Conservation (phyloP, 805 yeast genomes). For the Yamadazyma akitaensis region DNA sequence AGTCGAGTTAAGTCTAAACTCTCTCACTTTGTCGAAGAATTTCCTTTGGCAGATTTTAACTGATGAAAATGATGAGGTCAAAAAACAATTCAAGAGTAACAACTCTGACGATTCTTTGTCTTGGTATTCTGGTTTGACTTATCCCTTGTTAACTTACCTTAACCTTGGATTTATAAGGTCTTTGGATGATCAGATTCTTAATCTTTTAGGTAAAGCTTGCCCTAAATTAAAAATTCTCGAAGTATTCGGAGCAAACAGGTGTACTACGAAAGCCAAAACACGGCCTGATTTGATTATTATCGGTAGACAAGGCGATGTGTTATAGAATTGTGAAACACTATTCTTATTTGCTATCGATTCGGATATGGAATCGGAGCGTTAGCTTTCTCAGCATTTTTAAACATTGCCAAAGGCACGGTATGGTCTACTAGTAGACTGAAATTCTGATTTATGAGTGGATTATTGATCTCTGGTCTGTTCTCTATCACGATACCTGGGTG, state of each 20-base stretch:
- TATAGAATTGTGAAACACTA: constrained; percentile 16
- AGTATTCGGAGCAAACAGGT: constrained; percentile 75
- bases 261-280: constrained; percentile 52
- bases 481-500: constrained; percentile 34
- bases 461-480: constrained; percentile 33
- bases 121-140: constrained; percentile 20
- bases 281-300: constrained; percentile 58
- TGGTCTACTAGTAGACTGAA: constrained; percentile 19
- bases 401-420: constrained; percentile 47
- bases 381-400: constrained; percentile 65
- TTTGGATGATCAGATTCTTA: constrained; percentile 68
- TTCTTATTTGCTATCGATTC: neutral
- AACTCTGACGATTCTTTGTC: constrained; percentile 8
- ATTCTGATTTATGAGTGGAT: constrained; percentile 20
- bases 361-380: constrained; percentile 15
- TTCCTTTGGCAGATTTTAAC: constrained; percentile 48
- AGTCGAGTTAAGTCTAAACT: constrained; percentile 69
- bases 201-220: constrained; percentile 54
- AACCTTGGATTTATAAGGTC: constrained; percentile 80
- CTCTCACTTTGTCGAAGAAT: constrained; percentile 56
- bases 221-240: constrained; percentile 64
- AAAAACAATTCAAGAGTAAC: constrained; percentile 7
- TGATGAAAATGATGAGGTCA: constrained; percentile 19
- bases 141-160: constrained; percentile 62
- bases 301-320: constrained; percentile 52